Conservation (phyloP, 2,329 filamentous ascomycete genomes). For the Davidsoniella neocaledoniae region DNA sequence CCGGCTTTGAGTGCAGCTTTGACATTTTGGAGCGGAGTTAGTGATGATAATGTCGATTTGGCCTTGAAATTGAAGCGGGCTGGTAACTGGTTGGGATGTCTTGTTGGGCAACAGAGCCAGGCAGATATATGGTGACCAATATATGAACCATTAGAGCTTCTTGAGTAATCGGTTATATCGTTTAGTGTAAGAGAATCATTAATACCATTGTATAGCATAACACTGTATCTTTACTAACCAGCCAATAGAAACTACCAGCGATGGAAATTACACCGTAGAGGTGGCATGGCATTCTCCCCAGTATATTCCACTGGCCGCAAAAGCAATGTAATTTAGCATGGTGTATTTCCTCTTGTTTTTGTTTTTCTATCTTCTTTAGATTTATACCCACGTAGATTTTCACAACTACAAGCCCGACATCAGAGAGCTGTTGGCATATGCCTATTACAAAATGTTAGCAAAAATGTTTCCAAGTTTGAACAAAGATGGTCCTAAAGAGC, state of each 20-base stretch:
- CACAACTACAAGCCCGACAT: slow-evolving; percentile 31
- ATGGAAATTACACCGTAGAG: no score
- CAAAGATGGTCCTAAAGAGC: no score
- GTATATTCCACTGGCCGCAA: background rate
- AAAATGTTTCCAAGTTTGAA: background rate
- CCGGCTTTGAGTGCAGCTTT: slow-evolving; percentile 45
- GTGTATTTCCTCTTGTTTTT: background rate
- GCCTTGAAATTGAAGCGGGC: slow-evolving; percentile 38
- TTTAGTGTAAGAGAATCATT: no score
- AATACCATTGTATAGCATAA: no score
- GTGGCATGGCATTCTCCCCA: background rate
- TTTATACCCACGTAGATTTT: background rate
- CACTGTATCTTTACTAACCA: no score
- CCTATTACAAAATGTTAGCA: slow-evolving; percentile 27
- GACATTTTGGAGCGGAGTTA: slow-evolving; percentile 43
- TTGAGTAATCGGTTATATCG: no score
- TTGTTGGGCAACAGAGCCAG: slow-evolving; percentile 33
- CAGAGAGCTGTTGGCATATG: slow-evolving; percentile 71
- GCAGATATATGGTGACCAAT: slow-evolving; percentile 27
- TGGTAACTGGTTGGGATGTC: slow-evolving; percentile 46
- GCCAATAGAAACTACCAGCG: no score
- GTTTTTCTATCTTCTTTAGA: slow-evolving; percentile 8
- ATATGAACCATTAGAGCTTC: no score
- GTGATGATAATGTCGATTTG: slow-evolving; percentile 26
- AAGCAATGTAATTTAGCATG: background rate